phyloP scores from a whole-genome alignment of 2,329 filamentous ascomycete species.

The Balansia obtecta region DNA sequence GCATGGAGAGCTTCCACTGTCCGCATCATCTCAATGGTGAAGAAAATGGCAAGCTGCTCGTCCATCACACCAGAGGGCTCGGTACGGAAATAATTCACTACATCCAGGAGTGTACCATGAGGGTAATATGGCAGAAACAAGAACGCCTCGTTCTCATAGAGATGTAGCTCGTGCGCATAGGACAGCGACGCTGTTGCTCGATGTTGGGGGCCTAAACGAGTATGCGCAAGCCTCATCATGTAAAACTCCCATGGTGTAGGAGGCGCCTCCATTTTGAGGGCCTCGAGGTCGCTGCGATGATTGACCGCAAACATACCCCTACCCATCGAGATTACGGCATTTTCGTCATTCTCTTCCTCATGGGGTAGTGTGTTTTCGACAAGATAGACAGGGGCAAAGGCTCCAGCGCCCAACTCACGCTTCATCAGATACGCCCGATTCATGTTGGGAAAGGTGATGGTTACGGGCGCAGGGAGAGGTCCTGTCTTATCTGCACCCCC shows the following conservation, averaged over 20 bases:
- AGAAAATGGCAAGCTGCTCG: conserved; percentile 88
- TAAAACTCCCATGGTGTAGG: conserved; percentile 92
- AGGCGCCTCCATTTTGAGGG: conserved; percentile 88
- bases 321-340: conserved; percentile 40
- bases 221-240: conserved; percentile 75
- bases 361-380: conserved; percentile 57
- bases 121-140: conserved; percentile 77
- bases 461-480: conserved; percentile 45
- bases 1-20: conserved; percentile 79
- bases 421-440: conserved; percentile 63
- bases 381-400: conserved; percentile 91
- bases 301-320: conserved; percentile 46
- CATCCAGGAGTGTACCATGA: conserved; percentile 87
- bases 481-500: conserved; percentile 48
- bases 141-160: conserved; percentile 84
- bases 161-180: conserved; percentile 76
- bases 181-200: conserved; percentile 69
- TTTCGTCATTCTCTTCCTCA: conserved; percentile 31
- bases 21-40: conserved; percentile 79
- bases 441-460: conserved; percentile 55
- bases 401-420: conserved; percentile 80
- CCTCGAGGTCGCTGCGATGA: conserved; percentile 54
- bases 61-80: conserved; percentile 71
- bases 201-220: conserved; percentile 57
- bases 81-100: conserved; percentile 74